These are phyloP conservation scores for Metschnikowia koreensis DNA, from an alignment of 805 yeast genomes.

Conservation along the genomic window DNA sequence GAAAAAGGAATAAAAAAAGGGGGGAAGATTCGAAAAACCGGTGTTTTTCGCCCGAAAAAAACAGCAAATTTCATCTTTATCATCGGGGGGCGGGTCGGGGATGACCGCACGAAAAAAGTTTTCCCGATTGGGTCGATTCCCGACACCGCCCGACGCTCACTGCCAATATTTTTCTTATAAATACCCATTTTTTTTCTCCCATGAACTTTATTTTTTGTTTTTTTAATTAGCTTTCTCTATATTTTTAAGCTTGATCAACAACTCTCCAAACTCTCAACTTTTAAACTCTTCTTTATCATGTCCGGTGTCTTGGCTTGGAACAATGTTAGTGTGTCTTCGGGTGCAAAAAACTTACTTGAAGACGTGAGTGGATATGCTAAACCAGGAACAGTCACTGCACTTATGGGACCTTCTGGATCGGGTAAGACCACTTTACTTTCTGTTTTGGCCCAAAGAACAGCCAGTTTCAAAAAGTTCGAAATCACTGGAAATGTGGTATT, in stretches of 20 bases:
- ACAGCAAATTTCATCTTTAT: neutral
- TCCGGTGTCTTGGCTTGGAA: constrained; percentile 6
- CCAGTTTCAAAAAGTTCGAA: constrained; percentile 36
- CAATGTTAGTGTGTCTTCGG: constrained; percentile 10
- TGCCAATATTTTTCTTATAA: neutral
- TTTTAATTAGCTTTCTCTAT: neutral
- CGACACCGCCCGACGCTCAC: constrained; percentile 4
- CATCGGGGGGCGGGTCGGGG: neutral
- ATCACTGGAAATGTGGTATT: constrained; percentile 44
- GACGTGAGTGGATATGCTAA: constrained; percentile 10
- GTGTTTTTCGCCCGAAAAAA: neutral
- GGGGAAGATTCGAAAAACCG: neutral
- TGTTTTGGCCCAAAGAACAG: constrained; percentile 53
- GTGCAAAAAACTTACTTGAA: constrained; percentile 8
- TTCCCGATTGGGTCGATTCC: constrained; percentile 6
- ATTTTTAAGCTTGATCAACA: neutral
- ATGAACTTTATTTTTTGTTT: neutral
- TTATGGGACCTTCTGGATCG: constrained; percentile 84
- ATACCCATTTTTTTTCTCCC: neutral
- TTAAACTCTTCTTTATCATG: neutral
- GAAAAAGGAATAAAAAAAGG: neutral
- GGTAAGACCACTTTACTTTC: constrained; percentile 83
- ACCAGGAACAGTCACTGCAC: constrained; percentile 53
- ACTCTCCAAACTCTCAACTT: neutral
- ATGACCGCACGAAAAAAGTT: constrained; percentile 1